Percentiles rank a stretch among this genome's conserved stretches.
Conservation (phyloP, 2,329 filamentous ascomycete genomes). For the Fusarium sp. region DNA sequence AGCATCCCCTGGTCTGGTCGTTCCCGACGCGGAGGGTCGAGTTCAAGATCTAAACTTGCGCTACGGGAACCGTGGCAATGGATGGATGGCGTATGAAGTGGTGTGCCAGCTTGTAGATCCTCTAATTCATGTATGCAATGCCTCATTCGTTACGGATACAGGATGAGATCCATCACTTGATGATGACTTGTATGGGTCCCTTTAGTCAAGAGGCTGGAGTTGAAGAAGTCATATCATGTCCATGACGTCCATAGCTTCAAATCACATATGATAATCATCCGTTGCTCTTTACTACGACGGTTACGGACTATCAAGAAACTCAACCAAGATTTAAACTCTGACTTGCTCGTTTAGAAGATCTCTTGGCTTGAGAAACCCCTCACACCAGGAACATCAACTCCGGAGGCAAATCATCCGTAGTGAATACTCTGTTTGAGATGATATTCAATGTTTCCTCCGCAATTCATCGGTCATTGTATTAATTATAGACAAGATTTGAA, state of each 20-base stretch:
- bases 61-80: constrained; percentile 18
- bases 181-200: constrained; percentile 2
- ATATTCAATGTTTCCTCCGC: constrained; percentile 10
- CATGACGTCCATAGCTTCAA: constrained; percentile 19
- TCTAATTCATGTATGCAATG: constrained; percentile 13
- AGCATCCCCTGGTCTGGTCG: not conserved
- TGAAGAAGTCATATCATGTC: constrained; percentile 8
- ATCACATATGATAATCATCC: not conserved
- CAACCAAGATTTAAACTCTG: constrained; percentile 33
- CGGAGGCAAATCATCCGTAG: not conserved
- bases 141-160: constrained; percentile 16
- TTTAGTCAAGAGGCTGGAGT: constrained; percentile 10
- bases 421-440: constrained; percentile 3
- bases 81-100: constrained; percentile 17
- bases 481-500: constrained; percentile 13
- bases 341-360: constrained; percentile 12
- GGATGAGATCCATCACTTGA: not conserved
- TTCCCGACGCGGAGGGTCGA: not conserved
- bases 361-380: constrained; percentile 27
- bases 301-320: constrained; percentile 7
- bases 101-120: constrained; percentile 38
- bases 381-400: constrained; percentile 33
- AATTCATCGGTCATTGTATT: not conserved
- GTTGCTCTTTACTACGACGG: constrained; percentile 15
- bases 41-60: not conserved